A percentile compares a stretch with the other conserved stretches of the same genome.
Evolutionary conservation across 352 stramenopile genomes (phyloP).

Genomic region (Pythium volutum): DNA sequence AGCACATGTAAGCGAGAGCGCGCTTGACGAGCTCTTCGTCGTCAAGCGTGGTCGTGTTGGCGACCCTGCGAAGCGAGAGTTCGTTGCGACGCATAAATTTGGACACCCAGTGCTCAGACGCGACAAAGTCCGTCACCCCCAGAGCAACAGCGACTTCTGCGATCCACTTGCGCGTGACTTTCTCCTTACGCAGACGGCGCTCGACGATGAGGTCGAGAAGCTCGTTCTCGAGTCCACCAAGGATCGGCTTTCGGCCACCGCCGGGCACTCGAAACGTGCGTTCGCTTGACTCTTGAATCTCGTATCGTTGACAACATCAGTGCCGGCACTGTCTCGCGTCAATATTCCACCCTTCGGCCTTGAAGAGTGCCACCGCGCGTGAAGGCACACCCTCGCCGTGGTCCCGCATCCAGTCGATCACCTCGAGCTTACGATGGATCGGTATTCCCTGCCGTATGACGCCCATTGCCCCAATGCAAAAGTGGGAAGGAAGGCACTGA

Average conservation of each 20-base stretch:
- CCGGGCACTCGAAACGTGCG: constrained; percentile 29
- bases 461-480: too few relatives aligned
- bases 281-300: background rate
- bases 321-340: background rate
- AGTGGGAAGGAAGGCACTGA: too few relatives aligned
- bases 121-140: too few relatives aligned
- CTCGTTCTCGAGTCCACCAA: constrained; percentile 30
- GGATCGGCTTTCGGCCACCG: constrained; percentile 42
- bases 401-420: constrained; percentile 46
- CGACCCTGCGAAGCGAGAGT: background rate
- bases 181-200: background rate
- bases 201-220: background rate
- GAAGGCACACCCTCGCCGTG: constrained; percentile 15
- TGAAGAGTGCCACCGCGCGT: background rate
- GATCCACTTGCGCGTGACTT: constrained; percentile 4
- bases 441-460: too few relatives aligned
- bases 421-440: background rate
- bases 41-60: background rate
- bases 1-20: background rate
- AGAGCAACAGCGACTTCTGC: too few relatives aligned
- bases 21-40: background rate
- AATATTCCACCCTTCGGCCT: constrained; percentile 17
- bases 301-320: background rate
- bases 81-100: constrained; percentile 1
- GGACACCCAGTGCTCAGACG: background rate